Conservation (phyloP, 2,329 filamentous ascomycete genomes). For the Paecilomyces formosus region DNA sequence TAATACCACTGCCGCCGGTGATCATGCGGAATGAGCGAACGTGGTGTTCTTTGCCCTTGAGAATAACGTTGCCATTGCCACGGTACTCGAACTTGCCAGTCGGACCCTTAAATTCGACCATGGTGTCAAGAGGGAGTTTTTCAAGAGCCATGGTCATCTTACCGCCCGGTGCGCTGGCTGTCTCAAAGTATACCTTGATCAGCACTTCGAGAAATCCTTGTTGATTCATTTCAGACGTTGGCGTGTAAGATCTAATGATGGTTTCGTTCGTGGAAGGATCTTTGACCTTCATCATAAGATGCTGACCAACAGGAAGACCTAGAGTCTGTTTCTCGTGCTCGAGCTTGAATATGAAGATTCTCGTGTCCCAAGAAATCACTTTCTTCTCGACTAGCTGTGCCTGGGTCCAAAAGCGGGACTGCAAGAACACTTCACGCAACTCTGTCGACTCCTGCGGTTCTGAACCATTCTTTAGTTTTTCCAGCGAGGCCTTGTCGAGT, state of each 20-base stretch:
- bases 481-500: slow-evolving; percentile 54
- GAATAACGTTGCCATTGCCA: slow-evolving; percentile 54
- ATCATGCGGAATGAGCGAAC: slow-evolving; percentile 76
- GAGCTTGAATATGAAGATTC: slow-evolving; percentile 73
- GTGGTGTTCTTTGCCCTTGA: slow-evolving; percentile 50
- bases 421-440: slow-evolving; percentile 59
- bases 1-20: slow-evolving; percentile 81
- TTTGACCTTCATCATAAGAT: slow-evolving; percentile 73
- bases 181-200: slow-evolving; percentile 72
- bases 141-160: slow-evolving; percentile 79
- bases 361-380: slow-evolving; percentile 67
- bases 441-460: slow-evolving; percentile 34
- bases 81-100: slow-evolving; percentile 79
- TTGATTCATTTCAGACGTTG: slow-evolving; percentile 58
- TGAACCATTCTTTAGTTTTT: slow-evolving; percentile 44
- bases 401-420: slow-evolving; percentile 65
- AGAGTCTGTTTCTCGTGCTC: slow-evolving; percentile 62
- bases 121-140: slow-evolving; percentile 60
- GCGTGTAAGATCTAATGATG: slow-evolving; percentile 82
- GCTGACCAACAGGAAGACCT: slow-evolving; percentile 77
- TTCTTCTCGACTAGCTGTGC: slow-evolving; percentile 61
- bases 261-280: slow-evolving; percentile 62
- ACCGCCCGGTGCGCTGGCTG: slow-evolving; percentile 53
- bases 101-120: slow-evolving; percentile 79
- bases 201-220: slow-evolving; percentile 65